Evolutionary conservation across 441 rosid species (phyloP), one percentile per base, ranked within the genome.

Genomic region (Arabidopsis lyrata): DNA sequence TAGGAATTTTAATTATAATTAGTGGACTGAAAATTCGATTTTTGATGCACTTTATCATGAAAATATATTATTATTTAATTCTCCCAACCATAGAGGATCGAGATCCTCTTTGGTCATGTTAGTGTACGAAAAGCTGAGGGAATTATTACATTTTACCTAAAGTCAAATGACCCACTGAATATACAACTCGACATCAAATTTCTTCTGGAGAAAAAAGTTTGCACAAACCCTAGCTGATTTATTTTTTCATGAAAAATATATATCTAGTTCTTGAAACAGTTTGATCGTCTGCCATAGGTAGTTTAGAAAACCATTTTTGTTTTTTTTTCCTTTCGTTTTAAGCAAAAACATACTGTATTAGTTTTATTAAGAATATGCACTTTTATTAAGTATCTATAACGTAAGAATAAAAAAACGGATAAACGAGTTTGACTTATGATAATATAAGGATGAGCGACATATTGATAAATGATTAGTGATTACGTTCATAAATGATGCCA

Each of bases 161-260:
- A 66, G 72, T 65, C 66, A 73, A 73, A 73, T 47, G 66, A 64
- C 42, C 63, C 18, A 68, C 72, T 68, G 18, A 68, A 29, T 68
- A 12, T 42, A 52, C 38, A 34, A 31, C 20, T 13, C 8, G 45
- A 65, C 62, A 60, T 60, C 15, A 39, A 39, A 22, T 13, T 13
- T 20, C 4, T 60, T 60, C 4, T 60, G 12, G 32, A 38, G 16
- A 14, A 22, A 13, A 38, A 39, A 39, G 34, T 4, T 39, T 39
- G 34, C 49, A 38, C 32, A 60, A 38, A 36, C 47, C 44, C 6
- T 18, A 58, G n/a, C 29, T 36, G 31, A 58, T 35, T 4, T 2
- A 12, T 16, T 35, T 36, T 36, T 3, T 18, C 10, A 20, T 36
- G 0, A 4, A 13, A 8, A 3, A 20, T 38, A 59, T 58, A 36